A percentile compares a stretch with the other conserved stretches of the same genome.
phyloP scores from a whole-genome alignment of 2,329 filamentous ascomycete genomes.

The Pestalotiopsis sp. region DNA sequence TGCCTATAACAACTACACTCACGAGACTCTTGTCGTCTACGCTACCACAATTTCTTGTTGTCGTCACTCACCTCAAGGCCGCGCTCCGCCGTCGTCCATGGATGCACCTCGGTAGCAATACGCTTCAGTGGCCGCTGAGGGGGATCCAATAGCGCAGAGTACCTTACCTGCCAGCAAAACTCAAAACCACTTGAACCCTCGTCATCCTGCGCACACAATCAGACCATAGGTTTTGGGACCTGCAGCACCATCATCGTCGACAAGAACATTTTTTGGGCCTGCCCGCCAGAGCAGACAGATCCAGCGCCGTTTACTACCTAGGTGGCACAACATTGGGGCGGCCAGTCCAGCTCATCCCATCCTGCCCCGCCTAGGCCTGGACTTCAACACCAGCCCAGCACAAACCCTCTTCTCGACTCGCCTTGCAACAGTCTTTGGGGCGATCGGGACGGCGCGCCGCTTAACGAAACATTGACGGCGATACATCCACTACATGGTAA shows the following conservation, averaged over 20 bases:
- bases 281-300: too few relatives aligned
- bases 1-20: neutral
- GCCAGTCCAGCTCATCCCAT: neutral
- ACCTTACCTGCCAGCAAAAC: neutral
- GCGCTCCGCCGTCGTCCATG: neutral
- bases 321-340: neutral
- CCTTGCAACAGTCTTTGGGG: neutral
- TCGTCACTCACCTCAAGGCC: neutral
- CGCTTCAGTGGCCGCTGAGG: conserved; percentile 7
- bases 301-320: too few relatives aligned
- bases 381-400: neutral
- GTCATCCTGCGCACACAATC: neutral
- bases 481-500: neutral
- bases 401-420: neutral
- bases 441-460: neutral
- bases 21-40: neutral
- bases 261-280: neutral
- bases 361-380: neutral
- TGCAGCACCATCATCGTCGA: neutral
- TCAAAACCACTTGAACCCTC: neutral
- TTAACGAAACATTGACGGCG: neutral
- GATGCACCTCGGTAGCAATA: conserved; percentile 8
- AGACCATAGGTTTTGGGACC: neutral
- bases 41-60: neutral
- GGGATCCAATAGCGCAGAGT: conserved; percentile 1